Evolutionary conservation across 2,329 filamentous ascomycete species (phyloP), one percentile per base, ranked within the genome.

Genomic region (Penicillium sclerotigenum): DNA sequence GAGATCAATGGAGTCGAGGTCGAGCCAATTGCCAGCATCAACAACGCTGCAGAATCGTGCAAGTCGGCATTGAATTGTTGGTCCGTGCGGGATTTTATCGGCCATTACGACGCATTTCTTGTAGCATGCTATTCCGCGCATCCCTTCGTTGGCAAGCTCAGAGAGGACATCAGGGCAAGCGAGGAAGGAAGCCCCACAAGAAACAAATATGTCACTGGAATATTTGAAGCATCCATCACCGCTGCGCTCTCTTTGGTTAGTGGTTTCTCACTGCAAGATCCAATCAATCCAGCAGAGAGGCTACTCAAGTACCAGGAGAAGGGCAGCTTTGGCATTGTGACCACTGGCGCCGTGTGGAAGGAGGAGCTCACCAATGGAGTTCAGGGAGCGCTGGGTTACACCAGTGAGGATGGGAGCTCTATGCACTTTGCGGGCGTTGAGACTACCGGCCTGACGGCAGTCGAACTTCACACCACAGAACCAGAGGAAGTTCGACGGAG

Each of bases 41-140:
- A 96, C 74, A 82, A 90, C 62, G 86, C 83, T 61, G 73, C 81
- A 13, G 90, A 91, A 69, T 87, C 91, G 6, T 71, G 76, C 1
- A 71, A 77, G 48, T 92, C 88, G 62, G 82, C 85, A 1, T 68
- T 81, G 1, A 81, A 84, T 54, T 89, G 90, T 48, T 75, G 87
- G 16, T 75, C 79, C 1, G 78, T 84, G 57, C 69, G 89, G 6
- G 69, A 75, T 26, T 57, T 75, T 14, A 52, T 73, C 16, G 34
- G 70, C 34, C 26, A 71, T 59, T 59, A 90, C 71, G 86, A 94
- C 68, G 91, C 82, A n/a, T 87, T 95, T 59, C 81, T 97, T 0
- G 82, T 97, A 2, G 91, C 91, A 20, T 97, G 93, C 76, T 97
- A 90, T 77, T 94, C 89, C 57, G 85, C 88, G 1, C 91, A 97